Base-by-base conservation (phyloP, 1,284 basidiomycete species). In the Marasmius sp. region DNA sequence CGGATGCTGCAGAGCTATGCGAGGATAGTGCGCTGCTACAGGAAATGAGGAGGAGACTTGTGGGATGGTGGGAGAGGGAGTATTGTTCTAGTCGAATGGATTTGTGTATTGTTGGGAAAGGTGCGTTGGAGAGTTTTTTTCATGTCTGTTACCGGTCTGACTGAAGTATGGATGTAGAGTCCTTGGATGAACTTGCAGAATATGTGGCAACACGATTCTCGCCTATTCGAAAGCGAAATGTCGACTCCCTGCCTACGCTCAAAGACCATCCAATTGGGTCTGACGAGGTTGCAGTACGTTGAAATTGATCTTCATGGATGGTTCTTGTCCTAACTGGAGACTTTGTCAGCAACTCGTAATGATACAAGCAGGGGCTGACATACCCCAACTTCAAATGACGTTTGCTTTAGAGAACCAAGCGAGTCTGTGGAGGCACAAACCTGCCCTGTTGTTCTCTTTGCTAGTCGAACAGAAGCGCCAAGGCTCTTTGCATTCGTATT, bases 401-500 rank as follows among this genome's bases (percentile, higher is more conserved):
- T 89, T 88, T 75, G 79, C 79, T 14, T 77, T 87, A 64, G 85
- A 85, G 6, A 85, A 88, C 67, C 80, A 88, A 63, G 71, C 74
- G 3, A 78, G 81, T 3, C 75, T 83, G 43, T 86, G 80, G 71
- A 67, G 75, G 36, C 75, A 78, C 47, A 85, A 81, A 78, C 88
- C 88, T 0, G 79, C 77, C 6, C 75, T 78, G 58, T 84, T 86
- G 69, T 67, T 90, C n/a, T 78, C 81, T 7, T 87, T 90, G 71
- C 84, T 88, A 68, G 71, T 90, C 53, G 89, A 88, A 0, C 88
- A 91, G 71, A 88, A 91, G 71, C 88, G 88, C 3, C 78, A 80
- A 27, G 89, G 89, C 1, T 88, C 85, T 11, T 74, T 89, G 55
- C 77, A 85, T 53, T 83, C 84, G 0, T 85, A 83, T 69, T 76